Conservation (phyloP, 2,329 filamentous ascomycete genomes). For the Huntiella abstrusa region DNA sequence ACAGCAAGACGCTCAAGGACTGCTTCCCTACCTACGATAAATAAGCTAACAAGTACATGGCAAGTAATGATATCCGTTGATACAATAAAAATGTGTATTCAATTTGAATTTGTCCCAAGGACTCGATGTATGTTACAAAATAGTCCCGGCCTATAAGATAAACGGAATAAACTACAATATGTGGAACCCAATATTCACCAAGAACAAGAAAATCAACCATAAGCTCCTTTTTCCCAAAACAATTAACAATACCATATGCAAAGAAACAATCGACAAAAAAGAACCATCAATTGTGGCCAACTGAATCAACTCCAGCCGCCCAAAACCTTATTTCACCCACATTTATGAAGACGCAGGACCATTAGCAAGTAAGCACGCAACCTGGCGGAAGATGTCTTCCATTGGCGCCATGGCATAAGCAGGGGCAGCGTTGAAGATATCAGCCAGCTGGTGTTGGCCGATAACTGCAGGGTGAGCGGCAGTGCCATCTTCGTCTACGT, state of each 20-base stretch:
- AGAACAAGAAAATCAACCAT: too few species aligned
- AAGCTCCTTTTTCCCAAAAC: too few species aligned
- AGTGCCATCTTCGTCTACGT: conserved; percentile 26
- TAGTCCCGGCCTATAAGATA: too few species aligned
- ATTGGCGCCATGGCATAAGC: conserved; percentile 53
- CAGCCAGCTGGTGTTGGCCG: conserved; percentile 45
- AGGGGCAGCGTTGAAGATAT: conserved; percentile 51
- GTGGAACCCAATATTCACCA: too few species aligned
- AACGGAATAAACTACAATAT: too few species aligned
- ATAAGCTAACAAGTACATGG: background rate
- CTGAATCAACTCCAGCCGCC: background rate
- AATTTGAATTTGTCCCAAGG: too few species aligned
- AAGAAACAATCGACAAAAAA: background rate
- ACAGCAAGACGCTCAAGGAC: conserved; percentile 50
- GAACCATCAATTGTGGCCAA: too few species aligned
- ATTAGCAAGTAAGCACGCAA: conserved; percentile 32
- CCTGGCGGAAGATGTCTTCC: conserved; percentile 57
- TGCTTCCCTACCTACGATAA: conserved; percentile 41
- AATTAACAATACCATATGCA: background rate
- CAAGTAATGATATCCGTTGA: too few species aligned
- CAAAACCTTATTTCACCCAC: background rate
- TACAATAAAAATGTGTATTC: too few species aligned
- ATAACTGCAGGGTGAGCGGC: conserved; percentile 42
- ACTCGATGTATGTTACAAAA: too few species aligned
- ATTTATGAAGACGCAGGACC: conserved; percentile 4